Percentiles rank a stretch among this genome's conserved stretches.
Evolutionary conservation across 2,329 filamentous ascomycete genomes (phyloP).

Genomic region (Pestalotiopsis sp.): DNA sequence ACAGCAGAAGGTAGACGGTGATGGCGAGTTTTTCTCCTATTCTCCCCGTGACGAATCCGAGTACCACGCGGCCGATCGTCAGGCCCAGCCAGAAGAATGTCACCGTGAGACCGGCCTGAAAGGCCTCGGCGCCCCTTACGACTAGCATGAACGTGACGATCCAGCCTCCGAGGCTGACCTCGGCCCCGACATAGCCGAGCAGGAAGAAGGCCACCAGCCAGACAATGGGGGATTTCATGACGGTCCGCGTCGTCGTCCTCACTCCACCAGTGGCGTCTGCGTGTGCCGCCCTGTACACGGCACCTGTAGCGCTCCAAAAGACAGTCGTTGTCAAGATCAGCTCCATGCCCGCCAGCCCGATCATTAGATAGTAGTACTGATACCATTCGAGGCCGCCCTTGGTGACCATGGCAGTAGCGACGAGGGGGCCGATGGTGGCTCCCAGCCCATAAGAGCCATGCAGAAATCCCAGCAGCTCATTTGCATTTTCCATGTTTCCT

Average conservation of each 20-base stretch:
- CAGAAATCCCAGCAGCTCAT: slow-evolving; percentile 72
- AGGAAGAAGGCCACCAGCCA: slow-evolving; percentile 77
- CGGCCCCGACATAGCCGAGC: slow-evolving; percentile 75
- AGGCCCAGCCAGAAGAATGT: slow-evolving; percentile 86
- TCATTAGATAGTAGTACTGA: slow-evolving; percentile 75
- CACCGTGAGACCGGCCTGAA: slow-evolving; percentile 72
- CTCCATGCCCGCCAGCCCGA: slow-evolving; percentile 58
- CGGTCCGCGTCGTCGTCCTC: slow-evolving; percentile 44
- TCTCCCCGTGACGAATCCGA: slow-evolving; percentile 75
- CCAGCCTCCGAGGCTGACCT: slow-evolving; percentile 76
- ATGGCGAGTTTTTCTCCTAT: slow-evolving; percentile 72
- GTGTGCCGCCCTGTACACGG: slow-evolving; percentile 49
- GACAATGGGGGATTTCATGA: slow-evolving; percentile 55
- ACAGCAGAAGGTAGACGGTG: slow-evolving; percentile 61
- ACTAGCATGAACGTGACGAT: slow-evolving; percentile 86
- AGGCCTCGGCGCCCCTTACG: slow-evolving; percentile 67
- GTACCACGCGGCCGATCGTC: slow-evolving; percentile 68
- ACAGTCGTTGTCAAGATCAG: slow-evolving; percentile 48
- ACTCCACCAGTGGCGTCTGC: slow-evolving; percentile 31
- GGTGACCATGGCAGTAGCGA: slow-evolving; percentile 73
- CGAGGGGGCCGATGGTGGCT: slow-evolving; percentile 66
- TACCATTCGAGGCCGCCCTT: slow-evolving; percentile 66
- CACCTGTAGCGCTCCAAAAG: slow-evolving; percentile 65
- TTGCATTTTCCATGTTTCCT: slow-evolving; percentile 71
- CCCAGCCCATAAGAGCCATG: slow-evolving; percentile 74